These are phyloP conservation scores for Lentithecium fluviatile DNA, from an alignment of 495 filamentous ascomycete species.

Conservation along the genomic window DNA sequence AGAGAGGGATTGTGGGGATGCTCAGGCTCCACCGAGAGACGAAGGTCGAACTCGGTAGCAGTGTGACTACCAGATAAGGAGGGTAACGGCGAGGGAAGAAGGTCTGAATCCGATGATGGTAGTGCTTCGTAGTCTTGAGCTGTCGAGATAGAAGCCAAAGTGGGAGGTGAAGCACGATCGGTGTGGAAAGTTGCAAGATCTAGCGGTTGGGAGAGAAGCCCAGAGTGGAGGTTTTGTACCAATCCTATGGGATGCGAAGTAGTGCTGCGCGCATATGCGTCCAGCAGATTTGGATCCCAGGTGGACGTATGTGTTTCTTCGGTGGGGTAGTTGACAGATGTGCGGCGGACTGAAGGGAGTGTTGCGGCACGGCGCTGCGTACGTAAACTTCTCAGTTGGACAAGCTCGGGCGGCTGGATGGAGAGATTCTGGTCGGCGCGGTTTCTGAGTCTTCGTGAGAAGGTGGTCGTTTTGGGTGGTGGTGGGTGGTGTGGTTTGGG, in stretches of 20 bases:
- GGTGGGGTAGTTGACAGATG: slow-evolving; percentile 31
- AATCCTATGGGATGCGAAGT: slow-evolving; percentile 24
- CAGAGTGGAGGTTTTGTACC: slow-evolving; percentile 13
- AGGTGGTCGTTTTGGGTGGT: slow-evolving; percentile 31
- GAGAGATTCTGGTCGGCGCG: slow-evolving; percentile 29
- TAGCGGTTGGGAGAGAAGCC: slow-evolving; percentile 28
- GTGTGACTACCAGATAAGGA: slow-evolving; percentile 15
- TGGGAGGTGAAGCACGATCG: slow-evolving; percentile 6
- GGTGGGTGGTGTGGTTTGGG: slow-evolving; percentile 24
- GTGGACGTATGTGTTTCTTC: slow-evolving; percentile 19
- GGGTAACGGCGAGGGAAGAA: slow-evolving; percentile 26
- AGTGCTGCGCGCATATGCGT: slow-evolving; percentile 28
- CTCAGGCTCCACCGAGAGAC: slow-evolving; percentile 25
- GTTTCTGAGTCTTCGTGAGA: slow-evolving; percentile 36
- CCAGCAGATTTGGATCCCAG: slow-evolving; percentile 26
- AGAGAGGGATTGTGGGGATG: slow-evolving; percentile 22
- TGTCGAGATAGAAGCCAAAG: slow-evolving; percentile 8
- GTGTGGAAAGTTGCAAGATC: slow-evolving; percentile 27
- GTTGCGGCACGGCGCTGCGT: slow-evolving; percentile 30
- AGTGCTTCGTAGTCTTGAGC: not conserved
- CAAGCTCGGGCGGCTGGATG: slow-evolving; percentile 30
- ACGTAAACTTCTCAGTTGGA: slow-evolving; percentile 26
- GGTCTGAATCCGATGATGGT: not conserved
- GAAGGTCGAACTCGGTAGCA: slow-evolving; percentile 20
- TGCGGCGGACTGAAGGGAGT: slow-evolving; percentile 17